phyloP scores from a whole-genome alignment of 1,284 basidiomycete species.

The Hymenochaete sp. region DNA sequence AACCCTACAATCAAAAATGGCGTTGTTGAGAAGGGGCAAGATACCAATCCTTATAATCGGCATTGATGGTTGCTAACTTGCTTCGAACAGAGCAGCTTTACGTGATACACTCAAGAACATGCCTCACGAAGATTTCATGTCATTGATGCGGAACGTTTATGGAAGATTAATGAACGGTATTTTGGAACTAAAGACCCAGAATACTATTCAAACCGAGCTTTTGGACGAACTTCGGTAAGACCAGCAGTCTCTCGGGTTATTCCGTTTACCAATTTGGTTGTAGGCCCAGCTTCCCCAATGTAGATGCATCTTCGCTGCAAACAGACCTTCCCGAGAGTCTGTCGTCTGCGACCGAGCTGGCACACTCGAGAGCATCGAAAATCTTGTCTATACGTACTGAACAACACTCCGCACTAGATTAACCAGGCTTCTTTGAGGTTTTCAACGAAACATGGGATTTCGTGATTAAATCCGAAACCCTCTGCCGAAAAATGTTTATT shows the following conservation, averaged over 20 bases:
- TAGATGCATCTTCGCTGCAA: conserved; percentile 39
- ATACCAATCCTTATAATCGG: conserved; percentile 19
- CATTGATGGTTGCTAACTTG: conserved; percentile 15
- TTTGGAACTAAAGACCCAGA: conserved; percentile 64
- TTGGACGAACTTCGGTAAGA: background rate
- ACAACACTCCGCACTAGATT: conserved; percentile 63
- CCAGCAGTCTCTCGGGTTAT: conserved; percentile 42
- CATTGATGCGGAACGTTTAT: conserved; percentile 57
- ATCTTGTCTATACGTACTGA: conserved; percentile 71
- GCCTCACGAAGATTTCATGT: conserved; percentile 62
- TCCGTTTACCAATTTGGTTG: conserved; percentile 9
- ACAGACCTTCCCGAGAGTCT: conserved; percentile 67
- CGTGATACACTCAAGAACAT: conserved; percentile 57
- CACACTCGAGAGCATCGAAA: conserved; percentile 75
- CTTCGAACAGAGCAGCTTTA: conserved; percentile 33
- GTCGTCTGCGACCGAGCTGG: conserved; percentile 73
- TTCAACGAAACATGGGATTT: conserved; percentile 87
- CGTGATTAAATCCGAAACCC: conserved; percentile 77
- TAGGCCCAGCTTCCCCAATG: conserved; percentile 33
- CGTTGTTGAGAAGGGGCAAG: conserved; percentile 30
- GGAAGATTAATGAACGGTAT: conserved; percentile 59
- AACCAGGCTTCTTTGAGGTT: conserved; percentile 71
- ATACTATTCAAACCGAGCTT: conserved; percentile 51
- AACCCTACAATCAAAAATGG: conserved; percentile 27
- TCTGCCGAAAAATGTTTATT: conserved; percentile 87